Evolutionary conservation across 2,329 filamentous ascomycete species (phyloP).

Genomic region (Myriosclerotinia duriaeana): DNA sequence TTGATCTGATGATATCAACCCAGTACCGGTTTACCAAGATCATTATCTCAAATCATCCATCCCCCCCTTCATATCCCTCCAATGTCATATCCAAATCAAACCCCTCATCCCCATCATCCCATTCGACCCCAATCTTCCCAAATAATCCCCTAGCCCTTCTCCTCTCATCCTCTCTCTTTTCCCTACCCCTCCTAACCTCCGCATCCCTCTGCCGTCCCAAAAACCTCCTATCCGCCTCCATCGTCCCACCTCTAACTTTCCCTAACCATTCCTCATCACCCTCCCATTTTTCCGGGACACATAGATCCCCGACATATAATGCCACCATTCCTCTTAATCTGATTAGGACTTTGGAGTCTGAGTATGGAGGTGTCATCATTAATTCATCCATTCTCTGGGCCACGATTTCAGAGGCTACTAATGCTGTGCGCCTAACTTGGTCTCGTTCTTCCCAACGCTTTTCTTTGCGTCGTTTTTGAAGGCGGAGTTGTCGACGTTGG

Average conservation of each 20-base stretch:
- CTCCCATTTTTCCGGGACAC: constrained; percentile 44
- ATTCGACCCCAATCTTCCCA: constrained; percentile 39
- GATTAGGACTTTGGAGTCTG: constrained; percentile 64
- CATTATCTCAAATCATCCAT: neutral
- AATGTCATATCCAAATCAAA: constrained; percentile 25
- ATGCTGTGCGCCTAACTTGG: constrained; percentile 33
- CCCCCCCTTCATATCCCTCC: constrained; percentile 20
- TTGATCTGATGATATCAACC: too few relatives aligned
- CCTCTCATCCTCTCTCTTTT: constrained; percentile 39
- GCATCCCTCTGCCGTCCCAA: constrained; percentile 29
- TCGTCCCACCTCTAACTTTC: constrained; percentile 11
- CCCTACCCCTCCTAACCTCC: constrained; percentile 33
- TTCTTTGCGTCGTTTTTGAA: constrained; percentile 28
- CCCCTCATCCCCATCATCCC: constrained; percentile 30
- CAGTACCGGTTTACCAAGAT: too few relatives aligned
- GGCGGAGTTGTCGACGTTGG: constrained; percentile 27
- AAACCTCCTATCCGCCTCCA: constrained; percentile 31
- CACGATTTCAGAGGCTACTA: constrained; percentile 57
- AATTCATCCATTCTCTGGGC: constrained; percentile 68
- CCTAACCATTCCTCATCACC: constrained; percentile 29
- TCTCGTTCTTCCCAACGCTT: constrained; percentile 37
- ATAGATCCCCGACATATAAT: constrained; percentile 72
- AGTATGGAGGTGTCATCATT: constrained; percentile 68
- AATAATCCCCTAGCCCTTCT: constrained; percentile 45
- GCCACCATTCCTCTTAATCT: constrained; percentile 71